phyloP scores from a whole-genome alignment of 352 stramenopile species.

The Globisporangium paroecandrum region DNA sequence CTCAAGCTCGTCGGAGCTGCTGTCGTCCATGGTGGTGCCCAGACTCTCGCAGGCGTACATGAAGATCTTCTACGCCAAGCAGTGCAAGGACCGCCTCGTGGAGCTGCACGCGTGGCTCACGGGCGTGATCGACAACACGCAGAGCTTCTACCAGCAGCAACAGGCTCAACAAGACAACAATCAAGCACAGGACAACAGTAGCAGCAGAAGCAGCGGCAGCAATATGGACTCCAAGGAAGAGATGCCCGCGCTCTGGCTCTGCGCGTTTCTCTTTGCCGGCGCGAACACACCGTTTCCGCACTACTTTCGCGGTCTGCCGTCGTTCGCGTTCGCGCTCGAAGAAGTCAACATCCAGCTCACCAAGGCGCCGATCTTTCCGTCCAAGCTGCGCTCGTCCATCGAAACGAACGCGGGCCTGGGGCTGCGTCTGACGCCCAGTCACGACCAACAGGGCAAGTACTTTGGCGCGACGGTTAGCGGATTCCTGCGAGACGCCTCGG shows the following conservation, averaged over 20 bases:
- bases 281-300: conserved; percentile 74
- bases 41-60: conserved; percentile 72
- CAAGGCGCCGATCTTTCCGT: conserved; percentile 52
- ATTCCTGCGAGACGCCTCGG: conserved; percentile 54
- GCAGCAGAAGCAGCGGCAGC: conserved; percentile 8
- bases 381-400: conserved; percentile 63
- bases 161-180: neutral
- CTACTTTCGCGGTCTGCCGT: conserved; percentile 58
- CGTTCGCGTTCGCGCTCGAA: conserved; percentile 69
- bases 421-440: conserved; percentile 50
- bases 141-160: conserved; percentile 40
- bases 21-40: conserved; percentile 55
- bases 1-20: conserved; percentile 50
- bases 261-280: conserved; percentile 67
- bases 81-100: conserved; percentile 73
- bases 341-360: conserved; percentile 66
- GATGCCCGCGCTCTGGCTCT: conserved; percentile 54
- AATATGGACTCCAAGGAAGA: conserved; percentile 18
- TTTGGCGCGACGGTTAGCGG: conserved; percentile 67
- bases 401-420: conserved; percentile 50
- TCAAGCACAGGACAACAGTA: neutral
- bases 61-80: conserved; percentile 77
- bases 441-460: conserved; percentile 57
- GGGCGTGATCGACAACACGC: conserved; percentile 68
- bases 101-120: conserved; percentile 69